phyloP scores from a whole-genome alignment of 2,329 filamentous ascomycete genomes.

The Aschersonia sp. region DNA sequence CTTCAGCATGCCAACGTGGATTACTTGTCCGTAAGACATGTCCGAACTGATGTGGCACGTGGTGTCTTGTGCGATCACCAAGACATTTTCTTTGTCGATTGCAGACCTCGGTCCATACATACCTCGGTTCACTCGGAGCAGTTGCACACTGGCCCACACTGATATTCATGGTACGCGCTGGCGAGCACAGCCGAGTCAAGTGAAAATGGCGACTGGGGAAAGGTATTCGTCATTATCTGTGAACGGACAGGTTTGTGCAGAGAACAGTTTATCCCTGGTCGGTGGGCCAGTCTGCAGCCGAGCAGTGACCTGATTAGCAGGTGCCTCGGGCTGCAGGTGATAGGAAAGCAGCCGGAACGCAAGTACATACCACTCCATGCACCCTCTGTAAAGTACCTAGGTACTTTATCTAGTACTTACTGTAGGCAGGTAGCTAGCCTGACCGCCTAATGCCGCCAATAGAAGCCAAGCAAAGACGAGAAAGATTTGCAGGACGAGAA shows the following conservation, averaged over 20 bases:
- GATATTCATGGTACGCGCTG: background rate
- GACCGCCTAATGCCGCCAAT: background rate
- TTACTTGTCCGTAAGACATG: too few relatives aligned
- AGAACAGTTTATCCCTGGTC: background rate
- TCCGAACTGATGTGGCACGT: too few relatives aligned
- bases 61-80: too few relatives aligned
- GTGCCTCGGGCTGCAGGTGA: too few relatives aligned
- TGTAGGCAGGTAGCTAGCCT: background rate
- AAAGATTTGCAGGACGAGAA: too few relatives aligned
- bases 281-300: background rate
- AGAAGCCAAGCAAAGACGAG: background rate
- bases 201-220: background rate
- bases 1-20: too few relatives aligned
- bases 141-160: background rate
- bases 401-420: background rate
- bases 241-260: background rate
- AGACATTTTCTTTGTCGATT: too few relatives aligned
- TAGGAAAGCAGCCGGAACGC: too few relatives aligned
- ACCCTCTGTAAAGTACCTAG: too few relatives aligned
- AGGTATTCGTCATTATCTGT: background rate
- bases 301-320: background rate
- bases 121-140: background rate
- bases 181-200: background rate
- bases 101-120: background rate
- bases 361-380: too few relatives aligned